Conservation (phyloP, 1,284 basidiomycete species). For the Sphaerobolus stellatus region DNA sequence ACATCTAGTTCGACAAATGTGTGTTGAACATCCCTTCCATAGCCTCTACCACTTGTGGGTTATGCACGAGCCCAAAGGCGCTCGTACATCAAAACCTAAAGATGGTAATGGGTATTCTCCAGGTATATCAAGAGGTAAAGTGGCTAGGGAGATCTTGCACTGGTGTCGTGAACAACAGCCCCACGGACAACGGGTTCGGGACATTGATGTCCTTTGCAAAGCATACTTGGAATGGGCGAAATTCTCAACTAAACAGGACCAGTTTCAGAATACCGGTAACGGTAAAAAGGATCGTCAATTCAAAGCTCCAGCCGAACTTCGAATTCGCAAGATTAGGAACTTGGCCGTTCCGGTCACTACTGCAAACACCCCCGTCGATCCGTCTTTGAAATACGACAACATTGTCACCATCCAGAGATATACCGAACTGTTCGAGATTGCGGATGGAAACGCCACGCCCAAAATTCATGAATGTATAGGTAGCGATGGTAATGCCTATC, state of each 20-base stretch:
- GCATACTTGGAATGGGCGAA: conserved; percentile 85
- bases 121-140: conserved; percentile 58
- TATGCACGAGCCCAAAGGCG: conserved; percentile 25
- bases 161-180: conserved; percentile 47
- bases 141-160: conserved; percentile 71
- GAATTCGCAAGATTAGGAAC: conserved; percentile 50
- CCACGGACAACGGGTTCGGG: conserved; percentile 44
- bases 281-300: conserved; percentile 32
- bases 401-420: conserved; percentile 70
- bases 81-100: conserved; percentile 19
- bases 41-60: conserved; percentile 73
- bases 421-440: conserved; percentile 56
- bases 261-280: too few species aligned
- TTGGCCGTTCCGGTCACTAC: conserved; percentile 84
- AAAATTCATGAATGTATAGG: conserved; percentile 80
- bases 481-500: conserved; percentile 67
- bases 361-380: conserved; percentile 67
- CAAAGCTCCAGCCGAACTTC: conserved; percentile 42
- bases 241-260: conserved; percentile 53
- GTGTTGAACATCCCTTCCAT: conserved; percentile 91
- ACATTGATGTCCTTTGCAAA: conserved; percentile 67
- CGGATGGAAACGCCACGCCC: conserved; percentile 82
- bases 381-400: conserved; percentile 62
- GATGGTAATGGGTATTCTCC: conserved; percentile 26
- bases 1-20: conserved; percentile 72